Percentiles rank a stretch among this genome's conserved stretches.
Conservation (phyloP, 352 stramenopile genomes). For the Thraustochytrium striatum region DNA sequence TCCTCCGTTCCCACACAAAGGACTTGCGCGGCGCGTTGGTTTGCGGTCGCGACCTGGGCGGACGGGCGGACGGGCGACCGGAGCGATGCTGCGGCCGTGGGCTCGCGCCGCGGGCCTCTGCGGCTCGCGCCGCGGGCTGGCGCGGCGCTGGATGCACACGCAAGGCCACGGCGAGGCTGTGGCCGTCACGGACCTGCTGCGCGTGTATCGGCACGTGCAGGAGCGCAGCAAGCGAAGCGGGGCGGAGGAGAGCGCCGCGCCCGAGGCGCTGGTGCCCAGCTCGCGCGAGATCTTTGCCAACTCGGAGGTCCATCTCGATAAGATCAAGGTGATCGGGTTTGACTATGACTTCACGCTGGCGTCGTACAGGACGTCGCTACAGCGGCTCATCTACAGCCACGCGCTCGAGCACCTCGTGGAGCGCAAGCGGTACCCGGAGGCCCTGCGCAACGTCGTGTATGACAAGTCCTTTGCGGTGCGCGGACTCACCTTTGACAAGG, state of each 20-base stretch:
- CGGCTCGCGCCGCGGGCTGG: no score
- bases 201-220: not conserved
- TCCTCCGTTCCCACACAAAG: no score
- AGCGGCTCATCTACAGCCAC: slow-evolving; percentile 87
- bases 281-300: slow-evolving; percentile 62
- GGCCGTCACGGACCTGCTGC: not conserved
- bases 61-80: no score
- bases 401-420: slow-evolving; percentile 76
- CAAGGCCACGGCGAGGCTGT: no score
- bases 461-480: slow-evolving; percentile 83
- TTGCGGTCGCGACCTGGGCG: no score
- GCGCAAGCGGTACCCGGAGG: slow-evolving; percentile 74
- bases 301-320: slow-evolving; percentile 65
- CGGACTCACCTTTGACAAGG: slow-evolving; percentile 82
- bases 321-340: slow-evolving; percentile 66
- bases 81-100: no score
- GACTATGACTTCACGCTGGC: slow-evolving; percentile 91
- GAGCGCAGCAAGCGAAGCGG: not conserved
- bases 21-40: no score
- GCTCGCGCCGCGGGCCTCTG: no score
- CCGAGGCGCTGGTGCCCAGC: no score
- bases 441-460: slow-evolving; percentile 68
- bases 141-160: no score
- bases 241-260: not conserved
- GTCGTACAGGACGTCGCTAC: slow-evolving; percentile 81